Base-by-base conservation (phyloP, 371 early-diverging fungal genomes). In the Mucor velutinosus region DNA sequence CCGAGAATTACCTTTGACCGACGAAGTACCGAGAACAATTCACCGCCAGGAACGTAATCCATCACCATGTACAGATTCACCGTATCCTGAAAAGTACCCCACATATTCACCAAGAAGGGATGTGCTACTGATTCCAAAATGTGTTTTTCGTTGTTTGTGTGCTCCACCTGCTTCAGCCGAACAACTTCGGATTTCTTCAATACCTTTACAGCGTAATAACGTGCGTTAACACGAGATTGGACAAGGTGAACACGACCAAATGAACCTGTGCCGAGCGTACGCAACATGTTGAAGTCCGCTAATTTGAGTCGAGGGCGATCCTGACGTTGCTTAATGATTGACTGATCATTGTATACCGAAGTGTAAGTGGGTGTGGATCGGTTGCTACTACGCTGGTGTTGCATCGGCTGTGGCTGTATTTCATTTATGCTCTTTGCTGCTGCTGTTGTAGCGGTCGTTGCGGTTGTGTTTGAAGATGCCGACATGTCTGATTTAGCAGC, bases 211-310 rank as follows among this genome's bases (percentile, higher is more conserved):
- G 99, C 99, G 76, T 94, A 97, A 84, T 89, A 95, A 39, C 91
- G 86, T 25, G 84, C 86, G 60, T 90, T 93, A 66, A 81, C 80
- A 64, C 89, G 88, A 57, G 88, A 87, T 58, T 87, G 90, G 19
- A 93, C 95, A 25, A 99, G 86, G 79, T 95, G 97, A 47, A 99
- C 99, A 23, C 99, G 93, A 23, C 99, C 99, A 86, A 99, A 99
- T 10, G 99, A 96, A 12, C 99, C 99, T 0, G 98, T 97, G 14
- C 99, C 99, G 23, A 99, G 68, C 14, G 93, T 94, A 33, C 93
- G 87, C 59, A 87, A 80, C 63, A 93, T 77, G 64, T 86, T 84
- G 67, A 92, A 93, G 64, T 92, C 90, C 29, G 80, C 78, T 39
- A 93, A 76, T 67, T 83, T 84, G 41, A 92, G 82, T 61, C 89